These are phyloP conservation scores for Babesia ovata DNA, from an alignment of 169 alveolate genomes.

Conservation along the genomic window DNA sequence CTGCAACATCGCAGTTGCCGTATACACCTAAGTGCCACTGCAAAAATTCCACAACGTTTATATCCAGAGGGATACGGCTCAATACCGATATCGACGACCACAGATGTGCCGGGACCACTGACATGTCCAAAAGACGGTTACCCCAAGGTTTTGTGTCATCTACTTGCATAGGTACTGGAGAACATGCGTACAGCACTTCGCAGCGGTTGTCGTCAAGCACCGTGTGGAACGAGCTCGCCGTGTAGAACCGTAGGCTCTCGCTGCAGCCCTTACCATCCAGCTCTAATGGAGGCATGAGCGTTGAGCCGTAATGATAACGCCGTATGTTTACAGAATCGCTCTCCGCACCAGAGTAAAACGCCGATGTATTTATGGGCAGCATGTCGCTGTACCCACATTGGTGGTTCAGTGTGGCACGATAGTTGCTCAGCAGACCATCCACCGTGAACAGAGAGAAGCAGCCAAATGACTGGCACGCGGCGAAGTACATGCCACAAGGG, in stretches of 20 bases:
- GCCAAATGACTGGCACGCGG: conserved; percentile 53
- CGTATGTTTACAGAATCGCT: conserved; percentile 1
- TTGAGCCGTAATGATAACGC: conserved; percentile 42
- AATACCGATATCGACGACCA: neutral
- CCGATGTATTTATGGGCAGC: conserved; percentile 19
- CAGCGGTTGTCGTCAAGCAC: conserved; percentile 27
- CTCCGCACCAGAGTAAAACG: conserved; percentile 36
- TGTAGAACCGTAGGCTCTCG: conserved; percentile 23
- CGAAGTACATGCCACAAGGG: conserved; percentile 59
- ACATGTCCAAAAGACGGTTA: neutral
- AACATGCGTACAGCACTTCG: conserved; percentile 12
- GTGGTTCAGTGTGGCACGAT: conserved; percentile 30
- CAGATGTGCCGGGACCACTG: neutral
- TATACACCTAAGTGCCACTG: conserved; percentile 22
- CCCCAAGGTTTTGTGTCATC: neutral
- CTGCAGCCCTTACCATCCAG: conserved; percentile 7
- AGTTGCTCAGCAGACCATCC: conserved; percentile 3
- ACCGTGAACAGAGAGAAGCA: conserved; percentile 60
- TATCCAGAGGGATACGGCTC: conserved; percentile 21
- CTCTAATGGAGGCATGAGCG: conserved; percentile 35
- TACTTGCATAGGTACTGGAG: conserved; percentile 20
- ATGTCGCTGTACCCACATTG: conserved; percentile 50
- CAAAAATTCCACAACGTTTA: conserved; percentile 14
- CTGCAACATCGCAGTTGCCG: neutral
- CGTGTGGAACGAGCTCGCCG: conserved; percentile 14